phyloP scores from a whole-genome alignment of 1,284 basidiomycete species.

The Ceratobasidium sp. region DNA sequence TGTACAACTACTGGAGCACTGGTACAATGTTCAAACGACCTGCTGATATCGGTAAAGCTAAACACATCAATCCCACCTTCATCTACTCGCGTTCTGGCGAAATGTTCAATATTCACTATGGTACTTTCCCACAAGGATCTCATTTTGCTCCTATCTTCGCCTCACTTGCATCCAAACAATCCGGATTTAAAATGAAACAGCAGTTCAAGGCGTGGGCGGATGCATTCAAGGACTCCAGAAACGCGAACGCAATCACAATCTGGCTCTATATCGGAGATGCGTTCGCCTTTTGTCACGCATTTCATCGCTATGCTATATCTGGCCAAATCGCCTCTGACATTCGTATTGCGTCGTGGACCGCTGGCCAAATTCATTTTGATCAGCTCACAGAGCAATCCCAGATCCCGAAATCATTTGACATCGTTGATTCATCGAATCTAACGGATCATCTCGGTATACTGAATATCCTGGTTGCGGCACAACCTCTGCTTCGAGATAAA shows the following conservation, averaged over 20 bases:
- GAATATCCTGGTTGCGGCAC: conserved; percentile 16
- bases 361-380: conserved; percentile 1
- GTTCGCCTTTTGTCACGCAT: conserved; percentile 19
- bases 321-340: not conserved
- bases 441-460: conserved; percentile 24
- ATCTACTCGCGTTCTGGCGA: conserved; percentile 24
- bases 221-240: not conserved
- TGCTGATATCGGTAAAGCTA: not conserved
- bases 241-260: not conserved
- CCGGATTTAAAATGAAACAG: not conserved
- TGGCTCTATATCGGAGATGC: conserved; percentile 23
- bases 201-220: conserved; percentile 17
- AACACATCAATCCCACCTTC: conserved; percentile 15
- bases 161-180: not conserved
- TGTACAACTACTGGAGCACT: conserved; percentile 15
- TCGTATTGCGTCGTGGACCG: not conserved
- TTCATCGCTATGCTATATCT: not conserved
- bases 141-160: conserved; percentile 1
- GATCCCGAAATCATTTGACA: not conserved
- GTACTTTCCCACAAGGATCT: conserved; percentile 14
- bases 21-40: not conserved
- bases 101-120: conserved; percentile 17
- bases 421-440: conserved; percentile 33
- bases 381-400: not conserved
- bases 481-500: not conserved